Evolutionary conservation across 805 yeast genomes (phyloP), one percentile per base, ranked within the genome.

Genomic region (Tetrapisispora namnaoensis): DNA sequence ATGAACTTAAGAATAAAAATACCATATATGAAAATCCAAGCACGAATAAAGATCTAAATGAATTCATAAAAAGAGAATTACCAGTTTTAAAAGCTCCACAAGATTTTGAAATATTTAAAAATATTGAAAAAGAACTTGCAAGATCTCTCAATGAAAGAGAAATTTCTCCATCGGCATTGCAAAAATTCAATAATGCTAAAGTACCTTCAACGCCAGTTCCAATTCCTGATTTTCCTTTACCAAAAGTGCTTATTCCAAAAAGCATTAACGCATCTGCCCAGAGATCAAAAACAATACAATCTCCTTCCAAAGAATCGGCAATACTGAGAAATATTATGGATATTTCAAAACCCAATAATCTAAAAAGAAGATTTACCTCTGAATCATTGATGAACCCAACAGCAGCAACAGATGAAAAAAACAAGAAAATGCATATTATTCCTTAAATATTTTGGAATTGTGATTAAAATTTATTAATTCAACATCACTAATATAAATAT

Each of bases 171-270:
- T 16, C 35, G 3, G 27, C 20, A 4, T 28, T 28, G 21, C 41
- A 20, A n/a, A 17, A 46, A 13, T 13, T 43, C 1, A 46, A 48
- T 10, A 44, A 10, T 4, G n/a, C n/a, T 9, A 32, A 20, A 10
- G n/a, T 20, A 35, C 64, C 64, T 2, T 53, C 55, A 32, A 60
- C 64, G 1, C 64, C 64, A 1, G 56, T 60, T 10, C 64, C 64
- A 1, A 53, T 60, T 3, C 64, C 64, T 20, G 64, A 60, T 42
- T 62, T 55, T 34, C 63, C 65, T 1, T 39, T 57, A 21, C 53
- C 62, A 8, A 58, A 54, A 42, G 65, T 61, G 6, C 40, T 61
- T 9, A 47, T 57, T 24, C 62, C 65, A 0, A 58, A 60, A 39
- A 58, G 62, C 43, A 50, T 60, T 11, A 60, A 60, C 30, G 55